Evolutionary conservation across 23 red algal species (phyloP).

Genomic region (Gracilaria vermiculophylla): DNA sequence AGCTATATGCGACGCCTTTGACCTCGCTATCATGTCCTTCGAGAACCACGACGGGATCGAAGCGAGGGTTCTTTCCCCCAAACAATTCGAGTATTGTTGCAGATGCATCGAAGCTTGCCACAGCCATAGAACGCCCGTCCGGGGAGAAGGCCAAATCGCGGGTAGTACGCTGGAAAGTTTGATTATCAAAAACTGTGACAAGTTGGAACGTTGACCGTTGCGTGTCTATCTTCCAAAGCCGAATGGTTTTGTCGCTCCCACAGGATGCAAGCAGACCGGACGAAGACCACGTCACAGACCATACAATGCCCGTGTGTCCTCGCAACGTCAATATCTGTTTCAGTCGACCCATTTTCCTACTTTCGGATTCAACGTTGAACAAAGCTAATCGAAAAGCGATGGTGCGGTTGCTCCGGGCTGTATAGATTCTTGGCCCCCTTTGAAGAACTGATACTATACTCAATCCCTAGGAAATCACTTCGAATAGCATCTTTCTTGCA

Average conservation of each 20-base stretch:
- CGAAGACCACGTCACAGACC: slow-evolving; percentile 85
- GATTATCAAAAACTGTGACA: slow-evolving; percentile 26
- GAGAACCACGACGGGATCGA: slow-evolving; percentile 45
- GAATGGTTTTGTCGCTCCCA: slow-evolving; percentile 71
- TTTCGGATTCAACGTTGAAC: neutral
- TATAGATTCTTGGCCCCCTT: too few relatives aligned
- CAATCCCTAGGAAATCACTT: too few relatives aligned
- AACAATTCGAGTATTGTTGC: slow-evolving; percentile 66
- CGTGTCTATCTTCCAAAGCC: slow-evolving; percentile 59
- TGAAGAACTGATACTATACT: too few relatives aligned
- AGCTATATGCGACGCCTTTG: slow-evolving; percentile 83
- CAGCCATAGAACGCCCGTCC: slow-evolving; percentile 70
- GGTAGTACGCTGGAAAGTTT: slow-evolving; percentile 68
- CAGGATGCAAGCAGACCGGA: slow-evolving; percentile 74
- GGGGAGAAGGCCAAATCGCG: slow-evolving; percentile 63
- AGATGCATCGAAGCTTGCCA: slow-evolving; percentile 85
- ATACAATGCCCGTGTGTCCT: slow-evolving; percentile 70
- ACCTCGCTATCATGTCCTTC: slow-evolving; percentile 82
- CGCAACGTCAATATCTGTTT: slow-evolving; percentile 11
- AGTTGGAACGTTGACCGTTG: slow-evolving; percentile 3
- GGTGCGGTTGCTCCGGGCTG: too few relatives aligned
- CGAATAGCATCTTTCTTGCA: too few relatives aligned
- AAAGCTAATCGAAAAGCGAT: too few relatives aligned
- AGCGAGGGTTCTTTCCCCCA: slow-evolving; percentile 30
- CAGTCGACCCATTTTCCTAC: slow-evolving; percentile 7